Evolutionary conservation across 805 yeast genomes (phyloP), one percentile per base, ranked within the genome.

Genomic region (Saccharomycopsis javanensis): DNA sequence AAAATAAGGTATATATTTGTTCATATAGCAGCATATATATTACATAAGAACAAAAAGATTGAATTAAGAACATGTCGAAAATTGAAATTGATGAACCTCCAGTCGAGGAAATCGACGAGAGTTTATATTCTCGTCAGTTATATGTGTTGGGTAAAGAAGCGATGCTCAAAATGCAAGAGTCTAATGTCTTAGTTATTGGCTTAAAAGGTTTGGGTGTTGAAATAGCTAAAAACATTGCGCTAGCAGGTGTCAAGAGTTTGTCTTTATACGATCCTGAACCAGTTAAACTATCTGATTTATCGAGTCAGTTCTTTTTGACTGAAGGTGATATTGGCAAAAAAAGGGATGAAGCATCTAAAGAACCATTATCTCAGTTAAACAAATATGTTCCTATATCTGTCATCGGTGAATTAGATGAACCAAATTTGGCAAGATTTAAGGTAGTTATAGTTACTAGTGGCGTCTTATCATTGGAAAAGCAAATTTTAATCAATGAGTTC

Each of bases 91-190:
- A 56, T 20, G 46, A 50, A 25, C 54, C 58, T 50, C 48, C 48
- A 42, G 28, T 28, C 7, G 48, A 42, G 23, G 78, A 81, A 60
- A 92, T 94, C 66, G 99, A 94, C 69, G 99, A 94, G 76, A 79
- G 95, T 58, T 79, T 94, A 64, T 94, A 94, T 78, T 91, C 98
- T 42, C 88, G 99, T 71, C 99, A 94, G 74, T 80, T 94, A 71
- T 89, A 92, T 66, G 99, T 94, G 55, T 73, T 94, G 63, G 99
- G 99, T 61, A 90, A 88, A 66, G 99, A 94, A 63, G 99, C 99
- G 55, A 94, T 94, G 99, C 76, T 91, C 65, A 88, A 89, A 71
- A 88, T 94, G 97, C 96, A 91, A 66, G 78, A 81, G 63, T 90
- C 98, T 27, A 89, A 87, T 65, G 97, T 94, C n/a, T 79, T 94